Percentiles rank a stretch among this genome's conserved stretches.
Conservation (phyloP, 2,329 filamentous ascomycete species). For the Exophiala sp. region DNA sequence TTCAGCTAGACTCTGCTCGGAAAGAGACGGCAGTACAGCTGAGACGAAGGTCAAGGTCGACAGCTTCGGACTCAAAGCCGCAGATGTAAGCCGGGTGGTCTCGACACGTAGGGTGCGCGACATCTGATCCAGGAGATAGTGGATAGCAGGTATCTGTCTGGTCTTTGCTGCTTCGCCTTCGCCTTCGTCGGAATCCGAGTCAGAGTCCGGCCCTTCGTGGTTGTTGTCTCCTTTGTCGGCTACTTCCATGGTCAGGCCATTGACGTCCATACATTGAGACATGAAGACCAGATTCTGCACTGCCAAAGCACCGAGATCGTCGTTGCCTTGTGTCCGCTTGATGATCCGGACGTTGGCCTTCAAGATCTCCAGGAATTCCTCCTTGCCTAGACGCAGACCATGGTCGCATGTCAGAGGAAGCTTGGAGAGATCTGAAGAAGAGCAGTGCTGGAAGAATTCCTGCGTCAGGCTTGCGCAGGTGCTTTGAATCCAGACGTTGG, state of each 20-base stretch:
- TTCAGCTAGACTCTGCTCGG: conserved; percentile 48
- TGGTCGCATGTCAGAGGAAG: conserved; percentile 62
- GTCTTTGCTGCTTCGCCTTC: conserved; percentile 39
- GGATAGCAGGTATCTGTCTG: conserved; percentile 51
- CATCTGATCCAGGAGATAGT: conserved; percentile 72
- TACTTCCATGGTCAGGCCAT: conserved; percentile 45
- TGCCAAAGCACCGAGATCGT: conserved; percentile 70
- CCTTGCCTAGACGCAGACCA: conserved; percentile 61
- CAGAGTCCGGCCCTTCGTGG: conserved; percentile 36
- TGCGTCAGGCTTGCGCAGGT: conserved; percentile 68
- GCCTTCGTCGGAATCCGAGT: conserved; percentile 43
- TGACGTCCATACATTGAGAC: conserved; percentile 58
- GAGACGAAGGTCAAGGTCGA: conserved; percentile 69
- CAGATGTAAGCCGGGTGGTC: conserved; percentile 54
- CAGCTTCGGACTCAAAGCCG: conserved; percentile 65
- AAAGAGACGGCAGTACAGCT: conserved; percentile 59
- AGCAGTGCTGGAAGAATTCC: conserved; percentile 71
- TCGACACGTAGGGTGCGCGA: conserved; percentile 75
- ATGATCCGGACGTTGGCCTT: conserved; percentile 55
- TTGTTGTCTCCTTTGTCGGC: conserved; percentile 40
- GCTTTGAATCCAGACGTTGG: conserved; percentile 68
- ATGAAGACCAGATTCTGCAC: conserved; percentile 80
- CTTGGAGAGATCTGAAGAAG: conserved; percentile 47
- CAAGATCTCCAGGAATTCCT: conserved; percentile 57
- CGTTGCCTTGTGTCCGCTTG: conserved; percentile 58